Percentiles rank a stretch among this genome's conserved stretches.
Conservation (phyloP, 345 rosid genomes). For the Garcia nutans region DNA sequence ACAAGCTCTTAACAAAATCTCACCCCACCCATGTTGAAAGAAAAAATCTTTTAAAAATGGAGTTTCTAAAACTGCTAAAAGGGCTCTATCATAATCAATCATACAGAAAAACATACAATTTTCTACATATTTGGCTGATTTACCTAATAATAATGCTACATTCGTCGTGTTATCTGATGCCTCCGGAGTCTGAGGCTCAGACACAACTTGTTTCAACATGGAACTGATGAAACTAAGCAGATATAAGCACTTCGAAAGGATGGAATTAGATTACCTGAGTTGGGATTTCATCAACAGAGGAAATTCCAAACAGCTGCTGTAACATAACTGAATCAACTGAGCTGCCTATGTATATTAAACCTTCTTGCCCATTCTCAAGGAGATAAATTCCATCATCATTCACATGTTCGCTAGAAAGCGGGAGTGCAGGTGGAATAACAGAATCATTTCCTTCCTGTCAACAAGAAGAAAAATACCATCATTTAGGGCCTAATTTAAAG, state of each 20-base stretch:
- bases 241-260: background rate
- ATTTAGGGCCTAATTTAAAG: constrained; percentile 18
- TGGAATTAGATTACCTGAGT: constrained; percentile 53
- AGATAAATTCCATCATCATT: constrained; percentile 83
- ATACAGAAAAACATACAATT: background rate
- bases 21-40: no score
- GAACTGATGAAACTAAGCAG: background rate
- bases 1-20: no score
- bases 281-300: constrained; percentile 63
- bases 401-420: constrained; percentile 82
- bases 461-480: constrained; percentile 12
- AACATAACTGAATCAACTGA: constrained; percentile 59
- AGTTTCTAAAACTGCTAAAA: background rate
- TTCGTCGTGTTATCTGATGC: background rate
- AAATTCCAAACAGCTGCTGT: constrained; percentile 61
- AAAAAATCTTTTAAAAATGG: no score
- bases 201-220: background rate
- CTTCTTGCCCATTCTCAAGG: constrained; percentile 92
- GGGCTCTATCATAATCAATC: background rate
- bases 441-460: constrained; percentile 62
- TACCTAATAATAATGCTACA: background rate
- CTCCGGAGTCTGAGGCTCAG: background rate
- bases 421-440: constrained; percentile 60
- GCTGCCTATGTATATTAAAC: constrained; percentile 74
- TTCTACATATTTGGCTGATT: background rate